phyloP scores from a whole-genome alignment of 495 filamentous ascomycete species.

The Penicillium daleae region DNA sequence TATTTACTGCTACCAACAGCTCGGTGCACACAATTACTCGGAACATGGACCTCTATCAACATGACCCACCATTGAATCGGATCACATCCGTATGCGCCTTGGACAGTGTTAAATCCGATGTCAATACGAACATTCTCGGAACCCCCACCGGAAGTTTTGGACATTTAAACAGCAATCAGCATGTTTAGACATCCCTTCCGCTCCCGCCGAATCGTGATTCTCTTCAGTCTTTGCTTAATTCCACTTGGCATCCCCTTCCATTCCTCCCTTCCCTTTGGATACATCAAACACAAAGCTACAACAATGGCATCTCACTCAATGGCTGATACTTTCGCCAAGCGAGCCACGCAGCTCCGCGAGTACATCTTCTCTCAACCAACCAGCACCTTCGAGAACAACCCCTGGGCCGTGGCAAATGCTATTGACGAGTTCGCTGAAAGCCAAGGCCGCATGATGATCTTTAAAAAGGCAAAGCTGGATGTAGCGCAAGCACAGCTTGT shows the following conservation, averaged over 20 bases:
- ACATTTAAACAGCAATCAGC: background rate
- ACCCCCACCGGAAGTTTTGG: background rate
- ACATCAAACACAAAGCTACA: background rate
- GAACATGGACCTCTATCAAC: background rate
- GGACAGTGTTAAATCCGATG: background rate
- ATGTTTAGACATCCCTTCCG: background rate
- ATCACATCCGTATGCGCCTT: background rate
- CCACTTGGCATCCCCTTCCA: conserved; percentile 7
- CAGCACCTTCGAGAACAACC: conserved; percentile 25
- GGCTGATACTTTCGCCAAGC: conserved; percentile 14
- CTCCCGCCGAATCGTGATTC: background rate
- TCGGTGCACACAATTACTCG: background rate
- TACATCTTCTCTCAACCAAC: conserved; percentile 30
- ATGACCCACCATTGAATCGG: background rate
- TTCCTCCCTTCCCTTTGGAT: conserved; percentile 1
- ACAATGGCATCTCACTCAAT: conserved; percentile 7
- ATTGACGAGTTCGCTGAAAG: conserved; percentile 28
- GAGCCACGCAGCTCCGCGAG: conserved; percentile 22
- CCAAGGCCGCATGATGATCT: conserved; percentile 34
- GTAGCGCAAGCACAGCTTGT: conserved; percentile 18
- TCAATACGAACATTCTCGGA: background rate
- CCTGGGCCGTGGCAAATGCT: conserved; percentile 27
- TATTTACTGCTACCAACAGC: background rate
- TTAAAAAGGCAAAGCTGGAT: conserved; percentile 23
- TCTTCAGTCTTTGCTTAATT: conserved; percentile 8